Evolutionary conservation across 1,284 basidiomycete genomes (phyloP), one percentile per base, ranked within the genome.

Genomic region (Irpex sp.): DNA sequence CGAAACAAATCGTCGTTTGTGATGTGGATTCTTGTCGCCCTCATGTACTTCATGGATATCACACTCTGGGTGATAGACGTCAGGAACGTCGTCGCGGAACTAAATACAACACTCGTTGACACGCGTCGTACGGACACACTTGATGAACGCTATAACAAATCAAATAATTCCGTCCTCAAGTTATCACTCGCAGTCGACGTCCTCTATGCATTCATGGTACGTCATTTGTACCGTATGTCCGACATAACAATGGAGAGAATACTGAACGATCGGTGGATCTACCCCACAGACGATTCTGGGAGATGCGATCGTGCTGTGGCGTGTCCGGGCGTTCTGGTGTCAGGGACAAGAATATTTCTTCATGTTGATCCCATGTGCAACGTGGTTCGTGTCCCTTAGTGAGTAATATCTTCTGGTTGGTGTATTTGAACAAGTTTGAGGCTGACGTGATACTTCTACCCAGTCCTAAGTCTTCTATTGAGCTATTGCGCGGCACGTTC

Each of bases 1-100:
- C 10, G 38, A 43, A 69, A 45, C 65, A 73, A 27, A 60, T 62
- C 68, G 5, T 69, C 72, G 15, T 3, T 66, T 32, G 56, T 22
- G 15, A 73, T 69, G 27, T 70, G 24, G 49, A 6, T 27, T 1
- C 65, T 70, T 32, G 70, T 75, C 22, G 44, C 72, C 42, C 64
- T 65, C 18, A 75, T 74, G 72, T 74, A 70, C 45, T 43, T 69
- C 20, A 62, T 74, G 13, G 70, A 70, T 10, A 54, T 71, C 10
- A 27, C 68, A 6, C 67, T 74, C 11, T 74, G 74, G 74, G 72
- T 73, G 18, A 68, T 74, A n/a, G 74, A 74, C 63, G 69, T 74
- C 13, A 70, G 69, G 22, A 70, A 73, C 38, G 32, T 70, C 45
- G 54, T 74, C 56, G 58, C 54, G 4, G 74, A 74, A 45, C 45